These are phyloP conservation scores for Buxus sempervirens DNA, from an alignment of 164 flowering plant genomes.

Conservation along the genomic window DNA sequence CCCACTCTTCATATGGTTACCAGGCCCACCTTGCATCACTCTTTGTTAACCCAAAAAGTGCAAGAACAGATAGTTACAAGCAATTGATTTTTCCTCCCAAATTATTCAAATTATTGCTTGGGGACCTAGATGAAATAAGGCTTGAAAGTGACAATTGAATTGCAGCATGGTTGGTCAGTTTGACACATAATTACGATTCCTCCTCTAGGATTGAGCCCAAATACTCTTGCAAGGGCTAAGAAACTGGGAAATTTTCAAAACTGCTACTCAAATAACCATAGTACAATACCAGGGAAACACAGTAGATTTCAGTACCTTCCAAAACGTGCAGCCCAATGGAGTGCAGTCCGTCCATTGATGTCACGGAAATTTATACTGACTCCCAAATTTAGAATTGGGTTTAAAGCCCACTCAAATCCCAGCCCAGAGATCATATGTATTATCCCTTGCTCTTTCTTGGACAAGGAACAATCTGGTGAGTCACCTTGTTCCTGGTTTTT, in stretches of 20 bases:
- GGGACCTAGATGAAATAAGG: neutral
- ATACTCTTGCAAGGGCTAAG: neutral
- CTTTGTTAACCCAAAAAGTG: neutral
- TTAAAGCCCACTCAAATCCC: conserved; percentile 95
- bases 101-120: no score
- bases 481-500: conserved; percentile 26
- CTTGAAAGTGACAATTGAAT: neutral
- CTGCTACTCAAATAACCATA: neutral
- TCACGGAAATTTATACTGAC: conserved; percentile 86
- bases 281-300: neutral
- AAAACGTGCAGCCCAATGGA: conserved; percentile 98
- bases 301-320: conserved; percentile 60
- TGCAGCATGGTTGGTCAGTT: neutral
- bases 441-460: conserved; percentile 90
- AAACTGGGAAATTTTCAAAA: neutral
- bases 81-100: neutral
- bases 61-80: neutral
- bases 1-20: neutral
- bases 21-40: neutral
- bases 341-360: conserved; percentile 90
- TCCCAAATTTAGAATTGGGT: conserved; percentile 58
- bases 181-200: no score
- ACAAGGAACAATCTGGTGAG: conserved; percentile 39
- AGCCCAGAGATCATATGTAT: conserved; percentile 88
- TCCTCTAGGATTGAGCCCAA: neutral